A percentile compares a stretch with the other conserved stretches of the same genome.
These are phyloP conservation scores for Xylaria curta DNA, from an alignment of 495 filamentous ascomycete species.

Conservation along the genomic window DNA sequence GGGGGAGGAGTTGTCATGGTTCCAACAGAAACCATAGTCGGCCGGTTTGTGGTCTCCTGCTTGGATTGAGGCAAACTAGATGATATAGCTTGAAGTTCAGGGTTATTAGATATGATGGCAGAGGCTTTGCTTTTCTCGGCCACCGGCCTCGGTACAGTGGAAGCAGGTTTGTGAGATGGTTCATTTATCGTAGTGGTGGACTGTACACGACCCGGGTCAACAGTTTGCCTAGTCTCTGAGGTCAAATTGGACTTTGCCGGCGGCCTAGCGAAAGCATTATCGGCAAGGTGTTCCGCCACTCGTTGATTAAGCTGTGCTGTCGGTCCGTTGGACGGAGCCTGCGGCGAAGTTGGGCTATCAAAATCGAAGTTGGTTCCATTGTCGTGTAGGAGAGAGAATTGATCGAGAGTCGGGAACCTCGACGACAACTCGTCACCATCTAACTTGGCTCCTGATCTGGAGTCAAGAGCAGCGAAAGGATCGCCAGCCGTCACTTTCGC, in stretches of 20 bases:
- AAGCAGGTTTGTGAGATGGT: constrained; percentile 41
- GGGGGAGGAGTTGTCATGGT: constrained; percentile 84
- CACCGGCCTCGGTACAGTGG: constrained; percentile 46
- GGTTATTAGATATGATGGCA: constrained; percentile 59
- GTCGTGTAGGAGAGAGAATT: constrained; percentile 90
- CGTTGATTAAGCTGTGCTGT: constrained; percentile 71
- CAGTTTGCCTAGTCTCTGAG: constrained; percentile 39
- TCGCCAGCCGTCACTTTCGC: constrained; percentile 73
- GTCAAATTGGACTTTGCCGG: constrained; percentile 42
- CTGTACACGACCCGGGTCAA: constrained; percentile 42
- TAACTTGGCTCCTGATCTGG: constrained; percentile 57
- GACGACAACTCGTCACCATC: constrained; percentile 78
- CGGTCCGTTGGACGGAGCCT: constrained; percentile 52
- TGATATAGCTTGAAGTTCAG: constrained; percentile 58
- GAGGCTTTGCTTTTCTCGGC: constrained; percentile 56
- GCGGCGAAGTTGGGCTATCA: constrained; percentile 55
- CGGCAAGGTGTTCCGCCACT: constrained; percentile 83
- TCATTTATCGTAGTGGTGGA: constrained; percentile 29
- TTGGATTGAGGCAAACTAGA: constrained; percentile 57
- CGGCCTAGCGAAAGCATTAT: constrained; percentile 78
- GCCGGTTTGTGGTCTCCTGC: constrained; percentile 64
- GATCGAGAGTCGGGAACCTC: constrained; percentile 89
- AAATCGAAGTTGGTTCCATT: constrained; percentile 90
- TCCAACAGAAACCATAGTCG: constrained; percentile 87
- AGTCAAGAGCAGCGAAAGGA: constrained; percentile 88